Percentiles rank a stretch among this genome's conserved stretches.
Conservation (phyloP, 2,329 filamentous ascomycete species). For the Onygenales sp. region DNA sequence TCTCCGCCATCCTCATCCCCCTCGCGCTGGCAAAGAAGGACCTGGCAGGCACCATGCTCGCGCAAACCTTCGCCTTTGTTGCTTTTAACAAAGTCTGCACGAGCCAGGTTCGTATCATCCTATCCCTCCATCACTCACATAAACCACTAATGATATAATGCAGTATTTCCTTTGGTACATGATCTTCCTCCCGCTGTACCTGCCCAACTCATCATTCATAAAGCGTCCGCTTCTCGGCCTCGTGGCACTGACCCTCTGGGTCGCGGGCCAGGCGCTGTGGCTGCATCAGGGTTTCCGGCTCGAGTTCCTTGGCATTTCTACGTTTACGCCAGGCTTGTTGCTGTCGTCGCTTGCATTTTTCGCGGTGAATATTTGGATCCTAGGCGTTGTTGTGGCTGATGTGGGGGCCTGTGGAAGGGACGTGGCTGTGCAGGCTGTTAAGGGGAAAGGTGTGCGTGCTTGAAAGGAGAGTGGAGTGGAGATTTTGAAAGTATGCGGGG, state of each 20-base stretch:
- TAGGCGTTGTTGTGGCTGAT: constrained; percentile 71
- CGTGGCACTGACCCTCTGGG: constrained; percentile 60
- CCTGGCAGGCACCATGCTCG: constrained; percentile 75
- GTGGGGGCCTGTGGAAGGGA: constrained; percentile 21
- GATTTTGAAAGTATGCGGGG: neutral
- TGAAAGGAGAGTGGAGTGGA: neutral
- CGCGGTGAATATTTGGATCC: constrained; percentile 73
- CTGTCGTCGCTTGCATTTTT: constrained; percentile 69
- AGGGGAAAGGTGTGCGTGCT: too few species aligned
- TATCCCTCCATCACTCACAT: neutral
- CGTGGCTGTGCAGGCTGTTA: neutral
- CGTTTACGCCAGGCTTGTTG: constrained; percentile 81
- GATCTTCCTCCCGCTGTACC: constrained; percentile 82
- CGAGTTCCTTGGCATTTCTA: constrained; percentile 71
- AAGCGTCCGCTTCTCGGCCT: constrained; percentile 51
- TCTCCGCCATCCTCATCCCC: constrained; percentile 69
- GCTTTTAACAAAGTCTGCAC: constrained; percentile 99
- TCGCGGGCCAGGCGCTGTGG: constrained; percentile 65
- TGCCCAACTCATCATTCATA: constrained; percentile 69
- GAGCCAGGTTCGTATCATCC: constrained; percentile 60
- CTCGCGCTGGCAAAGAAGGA: constrained; percentile 70
- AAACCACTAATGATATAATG: constrained; percentile 5
- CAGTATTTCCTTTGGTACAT: constrained; percentile 99
- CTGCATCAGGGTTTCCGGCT: constrained; percentile 65
- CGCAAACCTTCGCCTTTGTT: constrained; percentile 94